Conservation (phyloP, 108 stramenopile genomes). For the Nitzschia putrida region DNA sequence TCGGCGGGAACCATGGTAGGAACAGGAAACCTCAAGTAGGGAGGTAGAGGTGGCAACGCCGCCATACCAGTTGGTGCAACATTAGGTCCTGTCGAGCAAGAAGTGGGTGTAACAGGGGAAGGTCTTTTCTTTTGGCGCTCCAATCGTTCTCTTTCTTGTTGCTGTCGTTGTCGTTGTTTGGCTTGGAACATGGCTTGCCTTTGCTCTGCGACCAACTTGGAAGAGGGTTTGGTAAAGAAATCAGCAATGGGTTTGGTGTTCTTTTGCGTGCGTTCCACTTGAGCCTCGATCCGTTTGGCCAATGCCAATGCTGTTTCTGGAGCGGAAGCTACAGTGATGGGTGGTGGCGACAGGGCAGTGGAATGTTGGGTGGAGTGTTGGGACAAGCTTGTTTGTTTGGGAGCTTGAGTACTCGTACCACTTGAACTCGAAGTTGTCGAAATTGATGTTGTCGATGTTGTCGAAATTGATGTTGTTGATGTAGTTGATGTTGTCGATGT, state of each 20-base stretch:
- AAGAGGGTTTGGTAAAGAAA: constrained; percentile 6
- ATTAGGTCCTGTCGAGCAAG: constrained; percentile 3
- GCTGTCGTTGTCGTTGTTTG: constrained; percentile 38
- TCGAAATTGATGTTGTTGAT: neutral
- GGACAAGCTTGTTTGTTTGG: neutral
- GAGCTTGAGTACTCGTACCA: neutral
- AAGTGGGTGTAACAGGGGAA: neutral
- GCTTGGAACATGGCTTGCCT: constrained; percentile 59
- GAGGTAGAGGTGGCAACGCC: neutral
- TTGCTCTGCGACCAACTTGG: constrained; percentile 49
- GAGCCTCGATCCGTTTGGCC: constrained; percentile 1
- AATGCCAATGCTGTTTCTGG: constrained; percentile 9
- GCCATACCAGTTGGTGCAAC: neutral
- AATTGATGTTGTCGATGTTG: neutral
- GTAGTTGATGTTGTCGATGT: constrained; percentile 2
- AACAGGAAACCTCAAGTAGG: constrained; percentile 28
- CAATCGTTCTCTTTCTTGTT: constrained; percentile 43
- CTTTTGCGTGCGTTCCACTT: neutral
- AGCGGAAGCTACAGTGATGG: neutral
- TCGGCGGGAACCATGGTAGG: constrained; percentile 9
- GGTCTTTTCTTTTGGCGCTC: constrained; percentile 40
- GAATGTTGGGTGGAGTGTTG: neutral
- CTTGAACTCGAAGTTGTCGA: neutral
- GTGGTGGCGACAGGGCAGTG: neutral
- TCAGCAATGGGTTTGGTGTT: neutral